Base-by-base conservation (phyloP, 345 rosid species). In the sweet orange (Citrus sinensis) region DNA sequence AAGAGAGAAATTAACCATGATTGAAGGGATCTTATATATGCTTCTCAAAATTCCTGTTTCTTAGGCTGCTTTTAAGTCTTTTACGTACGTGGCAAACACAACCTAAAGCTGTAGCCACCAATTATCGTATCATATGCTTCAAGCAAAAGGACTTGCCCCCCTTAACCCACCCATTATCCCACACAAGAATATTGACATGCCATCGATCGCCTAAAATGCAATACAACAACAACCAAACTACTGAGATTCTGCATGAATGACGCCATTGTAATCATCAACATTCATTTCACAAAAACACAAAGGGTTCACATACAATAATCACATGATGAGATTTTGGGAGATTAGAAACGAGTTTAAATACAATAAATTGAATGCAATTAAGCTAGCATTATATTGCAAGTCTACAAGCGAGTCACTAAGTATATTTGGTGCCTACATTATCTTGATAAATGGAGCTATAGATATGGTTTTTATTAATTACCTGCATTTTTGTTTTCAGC, bases 21-120 rank as follows among this genome's bases (percentile, higher is more conserved):
- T 30, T 32, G 40, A 68, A n/a, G 76, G 80, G 64, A 82, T 82
- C 65, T 79, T 77, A 79, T 25, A 25, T 25, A 25, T 79, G 81
- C 81, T 79, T 82, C 17, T 19, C 34, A 10, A 67, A 62, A 35
- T 74, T 42, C 70, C 22, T 22, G 14, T 75, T 61, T 66, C 58
- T 61, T 65, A 34, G 54, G 19, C 58, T 82, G 49, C 40, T 49
- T 67, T 70, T 68, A 11, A 55, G 56, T 35, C 49, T 37, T 63
- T 70, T 69, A 81, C 86, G 84, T 83, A 79, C 86, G 83, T 83
- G 88, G 83, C 70, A 8, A 79, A 79, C 86, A 81, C 83, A 73
- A 75, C 69, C 82, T 49, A 67, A 20, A 60, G 32, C 65, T 9
- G 11, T 54, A 54, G 65, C 30, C 7, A 17, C 69, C 63, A 80